Evolutionary conservation across 495 filamentous ascomycete genomes (phyloP).

Genomic region (Aspergillus indologenus): DNA sequence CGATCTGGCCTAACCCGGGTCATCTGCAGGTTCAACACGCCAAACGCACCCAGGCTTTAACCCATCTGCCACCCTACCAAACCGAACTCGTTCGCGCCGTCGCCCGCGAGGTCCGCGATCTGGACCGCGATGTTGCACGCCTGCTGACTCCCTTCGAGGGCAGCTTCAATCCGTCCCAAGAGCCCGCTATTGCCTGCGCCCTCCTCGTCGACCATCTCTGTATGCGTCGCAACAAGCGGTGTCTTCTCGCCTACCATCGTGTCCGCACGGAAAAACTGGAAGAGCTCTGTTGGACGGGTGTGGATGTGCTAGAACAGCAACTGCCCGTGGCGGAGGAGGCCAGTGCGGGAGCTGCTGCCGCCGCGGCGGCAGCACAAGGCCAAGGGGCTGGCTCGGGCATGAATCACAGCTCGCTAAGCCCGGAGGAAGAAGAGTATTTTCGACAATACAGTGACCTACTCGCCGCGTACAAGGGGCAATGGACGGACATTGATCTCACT

Average conservation of each 20-base stretch:
- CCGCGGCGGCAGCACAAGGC: slow-evolving; percentile 14
- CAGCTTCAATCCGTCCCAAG: slow-evolving; percentile 77
- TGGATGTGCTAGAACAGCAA: slow-evolving; percentile 70
- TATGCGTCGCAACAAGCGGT: slow-evolving; percentile 95
- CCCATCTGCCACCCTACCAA: slow-evolving; percentile 88
- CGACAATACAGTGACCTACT: slow-evolving; percentile 87
- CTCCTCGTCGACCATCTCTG: slow-evolving; percentile 91
- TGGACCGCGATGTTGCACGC: slow-evolving; percentile 82
- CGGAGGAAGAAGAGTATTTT: slow-evolving; percentile 97
- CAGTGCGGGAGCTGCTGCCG: not conserved
- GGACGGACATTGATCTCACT: slow-evolving; percentile 97
- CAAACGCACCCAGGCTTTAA: slow-evolving; percentile 87
- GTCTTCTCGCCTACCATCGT: slow-evolving; percentile 90
- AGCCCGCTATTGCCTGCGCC: slow-evolving; percentile 81
- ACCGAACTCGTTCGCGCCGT: slow-evolving; percentile 86
- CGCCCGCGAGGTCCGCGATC: slow-evolving; percentile 87
- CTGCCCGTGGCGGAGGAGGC: slow-evolving; percentile 30
- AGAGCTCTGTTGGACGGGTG: slow-evolving; percentile 87
- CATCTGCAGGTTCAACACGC: slow-evolving; percentile 81
- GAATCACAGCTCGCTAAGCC: slow-evolving; percentile 77
- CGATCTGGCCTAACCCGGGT: slow-evolving; percentile 3
- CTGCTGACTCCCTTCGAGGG: slow-evolving; percentile 79
- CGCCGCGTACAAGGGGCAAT: slow-evolving; percentile 95
- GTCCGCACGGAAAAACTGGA: slow-evolving; percentile 88
- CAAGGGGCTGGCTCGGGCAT: slow-evolving; percentile 34